These are phyloP conservation scores for Plenodomus lindquistii DNA, from an alignment of 2,329 filamentous ascomycete species.

Conservation along the genomic window DNA sequence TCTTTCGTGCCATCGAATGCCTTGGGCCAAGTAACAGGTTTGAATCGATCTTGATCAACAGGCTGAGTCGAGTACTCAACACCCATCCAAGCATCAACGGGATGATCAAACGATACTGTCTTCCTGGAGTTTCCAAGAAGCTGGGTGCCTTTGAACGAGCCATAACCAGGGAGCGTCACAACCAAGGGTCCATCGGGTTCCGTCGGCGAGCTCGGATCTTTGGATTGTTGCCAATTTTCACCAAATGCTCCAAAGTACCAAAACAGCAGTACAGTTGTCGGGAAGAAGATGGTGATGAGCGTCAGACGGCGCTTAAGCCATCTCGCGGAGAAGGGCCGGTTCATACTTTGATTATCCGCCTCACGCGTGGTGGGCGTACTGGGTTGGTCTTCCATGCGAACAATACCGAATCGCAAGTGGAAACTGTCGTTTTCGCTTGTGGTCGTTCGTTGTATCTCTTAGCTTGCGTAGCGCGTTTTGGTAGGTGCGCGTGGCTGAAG, in stretches of 20 bases:
- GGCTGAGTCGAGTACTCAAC: constrained; percentile 53
- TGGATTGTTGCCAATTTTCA: constrained; percentile 3
- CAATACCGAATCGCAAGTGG: background rate
- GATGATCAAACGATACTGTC: constrained; percentile 34
- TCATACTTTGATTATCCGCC: constrained; percentile 6
- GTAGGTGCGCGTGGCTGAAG: background rate
- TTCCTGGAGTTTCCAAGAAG: constrained; percentile 41
- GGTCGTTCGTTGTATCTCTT: background rate
- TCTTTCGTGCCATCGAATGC: constrained; percentile 47
- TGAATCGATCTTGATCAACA: constrained; percentile 48
- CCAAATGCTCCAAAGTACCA: constrained; percentile 26
- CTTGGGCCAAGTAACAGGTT: constrained; percentile 46
- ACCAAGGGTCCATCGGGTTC: constrained; percentile 22
- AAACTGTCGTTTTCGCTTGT: background rate
- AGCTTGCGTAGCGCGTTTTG: background rate
- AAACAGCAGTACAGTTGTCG: constrained; percentile 23
- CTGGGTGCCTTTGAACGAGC: constrained; percentile 46
- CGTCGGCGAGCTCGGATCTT: constrained; percentile 7
- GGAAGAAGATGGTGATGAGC: constrained; percentile 24
- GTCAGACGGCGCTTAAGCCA: constrained; percentile 21
- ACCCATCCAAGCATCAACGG: constrained; percentile 55
- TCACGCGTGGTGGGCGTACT: constrained; percentile 7
- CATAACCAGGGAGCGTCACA: constrained; percentile 46
- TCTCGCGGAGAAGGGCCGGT: constrained; percentile 11
- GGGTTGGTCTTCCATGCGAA: constrained; percentile 12